Evolutionary conservation across 163 green algal genomes (phyloP), one percentile per base, ranked within the genome.

Genomic region (Scenedesmus sp.): DNA sequence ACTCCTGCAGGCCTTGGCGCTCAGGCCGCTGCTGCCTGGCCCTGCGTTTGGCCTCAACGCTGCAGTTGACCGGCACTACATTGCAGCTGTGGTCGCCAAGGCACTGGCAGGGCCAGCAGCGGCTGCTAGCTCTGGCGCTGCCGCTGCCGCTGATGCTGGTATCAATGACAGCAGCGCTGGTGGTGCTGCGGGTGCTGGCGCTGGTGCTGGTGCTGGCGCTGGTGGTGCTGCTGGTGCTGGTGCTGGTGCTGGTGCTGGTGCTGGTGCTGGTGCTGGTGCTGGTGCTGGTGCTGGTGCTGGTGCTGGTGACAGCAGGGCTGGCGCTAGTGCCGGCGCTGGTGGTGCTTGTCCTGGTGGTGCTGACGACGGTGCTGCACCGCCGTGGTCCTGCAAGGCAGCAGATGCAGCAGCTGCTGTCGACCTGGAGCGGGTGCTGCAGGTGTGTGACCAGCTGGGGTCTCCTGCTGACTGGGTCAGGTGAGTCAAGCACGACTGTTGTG

Each of bases 381-480:
- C 49, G 35, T 40, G 82, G 49, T 78, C 30, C 51, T 65, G 43
- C 26, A 76, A 65, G 43, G 40, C 43, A 33, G 78, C 78, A 51
- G 78, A 51, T 53, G 40, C 42, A 84, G 78, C 26, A 70, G 85
- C 85, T 40, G 61, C 26, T 40, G 40, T 78, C 35, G 37, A 68
- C 33, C 35, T 87, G 51, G 13, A 89, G 61, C 26, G 24, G 42
- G 61, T 89, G 43, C 61, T 89, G 85, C 26, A 24, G 40, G 13
- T 89, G 18, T 89, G 65, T 61, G 65, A 89, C 40, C 15, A 68
- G 12, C 44, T 89, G 42, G 85, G 85, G 9, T 3, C 43, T 13
- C 26, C 43, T 83, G 85, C 85, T 83, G 85, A 89, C 22, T 83
- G 61, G 61, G 37, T 89, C 40, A 89, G 85, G 85, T 89, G 18